These are phyloP conservation scores for Phytophthora cajani DNA, from an alignment of 352 stramenopile genomes.

Conservation along the genomic window DNA sequence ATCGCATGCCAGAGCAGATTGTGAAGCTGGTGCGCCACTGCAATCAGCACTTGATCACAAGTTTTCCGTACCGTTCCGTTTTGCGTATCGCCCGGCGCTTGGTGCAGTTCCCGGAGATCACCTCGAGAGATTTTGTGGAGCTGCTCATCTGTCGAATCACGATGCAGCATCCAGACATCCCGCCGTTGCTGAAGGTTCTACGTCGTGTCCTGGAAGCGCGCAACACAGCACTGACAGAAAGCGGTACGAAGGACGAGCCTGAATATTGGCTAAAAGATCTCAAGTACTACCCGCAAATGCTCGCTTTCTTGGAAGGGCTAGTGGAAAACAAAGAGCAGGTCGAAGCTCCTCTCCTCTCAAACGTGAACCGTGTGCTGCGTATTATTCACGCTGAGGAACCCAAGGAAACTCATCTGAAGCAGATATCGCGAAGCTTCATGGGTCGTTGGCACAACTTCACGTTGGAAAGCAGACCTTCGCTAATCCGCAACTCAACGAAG, in stretches of 20 bases:
- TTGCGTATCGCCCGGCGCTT: constrained; percentile 68
- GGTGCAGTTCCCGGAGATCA: constrained; percentile 70
- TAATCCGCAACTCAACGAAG: constrained; percentile 34
- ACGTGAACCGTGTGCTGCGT: constrained; percentile 76
- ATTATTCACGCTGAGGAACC: constrained; percentile 71
- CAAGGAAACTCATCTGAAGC: constrained; percentile 55
- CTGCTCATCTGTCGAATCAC: constrained; percentile 77
- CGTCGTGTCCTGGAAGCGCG: constrained; percentile 78
- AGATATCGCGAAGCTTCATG: constrained; percentile 69
- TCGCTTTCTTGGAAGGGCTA: constrained; percentile 60
- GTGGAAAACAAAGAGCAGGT: constrained; percentile 55
- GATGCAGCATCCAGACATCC: constrained; percentile 73
- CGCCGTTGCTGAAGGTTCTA: constrained; percentile 71
- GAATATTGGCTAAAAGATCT: constrained; percentile 69
- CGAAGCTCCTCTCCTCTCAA: constrained; percentile 65
- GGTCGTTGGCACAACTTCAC: constrained; percentile 85
- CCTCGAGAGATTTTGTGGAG: constrained; percentile 76
- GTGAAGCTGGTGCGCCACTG: constrained; percentile 79
- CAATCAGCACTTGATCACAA: constrained; percentile 73
- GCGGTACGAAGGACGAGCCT: constrained; percentile 38
- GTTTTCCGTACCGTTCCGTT: constrained; percentile 75
- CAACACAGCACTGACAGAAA: constrained; percentile 36
- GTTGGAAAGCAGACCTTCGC: constrained; percentile 48
- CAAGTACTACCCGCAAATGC: constrained; percentile 69
- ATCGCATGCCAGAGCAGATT: constrained; percentile 73